Conservation (phyloP, 2,329 filamentous ascomycete genomes). For the Tolypocladium inflatum region DNA sequence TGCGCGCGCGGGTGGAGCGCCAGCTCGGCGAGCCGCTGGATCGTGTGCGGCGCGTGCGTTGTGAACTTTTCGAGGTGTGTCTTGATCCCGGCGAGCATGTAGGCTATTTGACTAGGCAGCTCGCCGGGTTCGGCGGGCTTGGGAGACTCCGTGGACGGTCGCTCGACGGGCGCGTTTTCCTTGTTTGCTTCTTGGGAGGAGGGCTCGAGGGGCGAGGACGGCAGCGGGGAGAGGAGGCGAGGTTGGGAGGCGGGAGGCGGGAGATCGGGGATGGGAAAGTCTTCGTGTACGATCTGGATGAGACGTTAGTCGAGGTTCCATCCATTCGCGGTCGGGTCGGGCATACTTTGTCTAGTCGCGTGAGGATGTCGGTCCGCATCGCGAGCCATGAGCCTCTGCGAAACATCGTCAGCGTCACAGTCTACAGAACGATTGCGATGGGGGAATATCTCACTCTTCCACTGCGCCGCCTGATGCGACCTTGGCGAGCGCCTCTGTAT, state of each 20-base stretch:
- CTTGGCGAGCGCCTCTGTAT: slow-evolving; percentile 36
- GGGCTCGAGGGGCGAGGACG: slow-evolving; percentile 33
- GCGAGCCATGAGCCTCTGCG: slow-evolving; percentile 59
- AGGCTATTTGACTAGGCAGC: slow-evolving; percentile 54
- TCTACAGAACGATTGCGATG: neutral
- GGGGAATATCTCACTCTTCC: slow-evolving; percentile 39
- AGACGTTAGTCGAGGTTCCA: neutral
- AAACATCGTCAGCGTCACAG: slow-evolving; percentile 18
- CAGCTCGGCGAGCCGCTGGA: slow-evolving; percentile 86
- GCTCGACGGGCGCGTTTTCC: slow-evolving; percentile 49
- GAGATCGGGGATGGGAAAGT: slow-evolving; percentile 63
- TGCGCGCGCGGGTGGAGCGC: slow-evolving; percentile 66
- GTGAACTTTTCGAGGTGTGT: slow-evolving; percentile 60
- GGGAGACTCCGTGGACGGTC: slow-evolving; percentile 22
- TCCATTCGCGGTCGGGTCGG: slow-evolving; percentile 2
- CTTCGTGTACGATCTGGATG: slow-evolving; percentile 59
- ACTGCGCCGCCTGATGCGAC: slow-evolving; percentile 43
- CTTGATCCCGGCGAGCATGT: slow-evolving; percentile 52
- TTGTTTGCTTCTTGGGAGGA: slow-evolving; percentile 55
- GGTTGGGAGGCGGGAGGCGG: slow-evolving; percentile 33
- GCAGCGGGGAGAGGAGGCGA: slow-evolving; percentile 34
- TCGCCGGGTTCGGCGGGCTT: slow-evolving; percentile 26
- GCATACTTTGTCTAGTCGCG: slow-evolving; percentile 54
- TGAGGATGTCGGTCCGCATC: slow-evolving; percentile 55
- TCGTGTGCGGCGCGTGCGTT: slow-evolving; percentile 74